phyloP scores from a whole-genome alignment of 2,329 filamentous ascomycete genomes.

The Talaromyces atroroseus region DNA sequence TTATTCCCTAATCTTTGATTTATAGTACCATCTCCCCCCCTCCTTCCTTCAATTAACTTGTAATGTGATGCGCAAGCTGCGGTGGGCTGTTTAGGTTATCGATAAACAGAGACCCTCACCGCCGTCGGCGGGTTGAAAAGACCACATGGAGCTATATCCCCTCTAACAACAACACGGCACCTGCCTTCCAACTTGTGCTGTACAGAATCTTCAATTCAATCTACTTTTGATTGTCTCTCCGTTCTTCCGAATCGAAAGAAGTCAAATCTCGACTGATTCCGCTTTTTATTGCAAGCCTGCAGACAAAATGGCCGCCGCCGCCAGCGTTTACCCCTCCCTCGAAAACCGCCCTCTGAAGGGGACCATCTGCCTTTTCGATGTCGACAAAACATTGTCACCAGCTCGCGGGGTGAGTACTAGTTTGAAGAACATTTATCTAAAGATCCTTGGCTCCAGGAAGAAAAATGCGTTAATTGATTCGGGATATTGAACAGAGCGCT shows the following conservation, averaged over 20 bases:
- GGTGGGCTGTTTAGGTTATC: constrained; percentile 20
- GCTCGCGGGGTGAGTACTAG: constrained; percentile 63
- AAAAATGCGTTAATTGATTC: constrained; percentile 1
- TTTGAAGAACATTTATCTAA: constrained; percentile 6
- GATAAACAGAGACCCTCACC: constrained; percentile 19
- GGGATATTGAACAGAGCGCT: constrained; percentile 47
- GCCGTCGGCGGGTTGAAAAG: not conserved
- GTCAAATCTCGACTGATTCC: not conserved
- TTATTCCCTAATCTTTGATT: not conserved
- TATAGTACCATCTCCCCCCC: no score
- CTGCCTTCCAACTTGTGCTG: not conserved
- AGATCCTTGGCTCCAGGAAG: not conserved
- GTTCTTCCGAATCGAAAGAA: not conserved
- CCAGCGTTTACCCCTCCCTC: constrained; percentile 61
- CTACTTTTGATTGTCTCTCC: not conserved
- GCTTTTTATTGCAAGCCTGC: not conserved
- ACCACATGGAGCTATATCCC: constrained; percentile 10
- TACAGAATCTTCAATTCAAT: not conserved
- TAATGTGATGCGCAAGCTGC: not conserved
- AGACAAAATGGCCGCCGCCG: constrained; percentile 24
- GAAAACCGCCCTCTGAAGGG: constrained; percentile 81
- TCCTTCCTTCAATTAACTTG: no score
- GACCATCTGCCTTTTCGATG: constrained; percentile 93
- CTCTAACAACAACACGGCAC: constrained; percentile 4
- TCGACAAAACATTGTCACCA: constrained; percentile 85